Conservation (phyloP, 2,329 filamentous ascomycete species). For the Fusarium illudens region DNA sequence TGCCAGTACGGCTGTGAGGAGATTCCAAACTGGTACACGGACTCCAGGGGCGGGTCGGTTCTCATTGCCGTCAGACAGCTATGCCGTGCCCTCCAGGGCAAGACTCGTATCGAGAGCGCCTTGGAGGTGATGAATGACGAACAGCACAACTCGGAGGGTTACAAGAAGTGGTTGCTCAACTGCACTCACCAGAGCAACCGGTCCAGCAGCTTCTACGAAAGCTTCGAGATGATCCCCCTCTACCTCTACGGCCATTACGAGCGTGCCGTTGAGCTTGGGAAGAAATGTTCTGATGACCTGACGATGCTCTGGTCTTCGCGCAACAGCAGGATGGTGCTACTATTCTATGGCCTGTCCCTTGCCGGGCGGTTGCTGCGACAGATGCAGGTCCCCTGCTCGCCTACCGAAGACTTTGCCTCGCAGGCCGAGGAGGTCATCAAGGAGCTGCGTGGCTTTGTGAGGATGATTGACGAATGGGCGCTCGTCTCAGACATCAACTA, state of each 20-base stretch:
- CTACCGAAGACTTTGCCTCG: conserved; percentile 53
- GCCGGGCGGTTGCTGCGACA: conserved; percentile 61
- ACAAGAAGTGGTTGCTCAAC: conserved; percentile 66
- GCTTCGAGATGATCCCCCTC: conserved; percentile 68
- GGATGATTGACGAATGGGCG: conserved; percentile 71
- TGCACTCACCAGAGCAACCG: conserved; percentile 68
- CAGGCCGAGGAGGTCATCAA: conserved; percentile 59
- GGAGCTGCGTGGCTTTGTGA: conserved; percentile 63
- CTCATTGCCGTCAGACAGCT: conserved; percentile 73
- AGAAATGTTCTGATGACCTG: conserved; percentile 56
- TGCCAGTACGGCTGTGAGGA: conserved; percentile 78
- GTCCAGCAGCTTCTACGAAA: conserved; percentile 74
- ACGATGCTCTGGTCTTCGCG: conserved; percentile 66
- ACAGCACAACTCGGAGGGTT: conserved; percentile 66
- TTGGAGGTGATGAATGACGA: conserved; percentile 71
- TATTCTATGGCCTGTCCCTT: conserved; percentile 69
- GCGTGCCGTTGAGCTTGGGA: conserved; percentile 65
- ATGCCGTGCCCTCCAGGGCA: conserved; percentile 76
- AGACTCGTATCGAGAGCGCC: conserved; percentile 64
- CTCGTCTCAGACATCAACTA: conserved; percentile 75
- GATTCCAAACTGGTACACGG: conserved; percentile 74
- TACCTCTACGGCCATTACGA: conserved; percentile 72
- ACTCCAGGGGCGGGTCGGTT: conserved; percentile 75
- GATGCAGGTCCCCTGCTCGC: conserved; percentile 57
- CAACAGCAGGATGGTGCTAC: conserved; percentile 63